Evolutionary conservation across 2,329 filamentous ascomycete species (phyloP).

Genomic region (Colletotrichum falcatum): DNA sequence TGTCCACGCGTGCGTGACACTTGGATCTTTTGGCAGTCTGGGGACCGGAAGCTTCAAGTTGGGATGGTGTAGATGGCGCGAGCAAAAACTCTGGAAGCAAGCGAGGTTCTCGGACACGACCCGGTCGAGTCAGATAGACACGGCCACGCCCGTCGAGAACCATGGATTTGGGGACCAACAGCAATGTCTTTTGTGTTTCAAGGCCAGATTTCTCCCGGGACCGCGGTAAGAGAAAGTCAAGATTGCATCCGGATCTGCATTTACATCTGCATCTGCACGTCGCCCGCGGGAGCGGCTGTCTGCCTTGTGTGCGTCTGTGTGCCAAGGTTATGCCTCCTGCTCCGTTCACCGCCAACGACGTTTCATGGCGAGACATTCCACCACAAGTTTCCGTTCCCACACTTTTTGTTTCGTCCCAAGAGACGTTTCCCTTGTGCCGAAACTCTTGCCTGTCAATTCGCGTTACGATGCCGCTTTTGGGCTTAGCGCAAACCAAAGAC

Average conservation of each 20-base stretch:
- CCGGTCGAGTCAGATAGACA: conserved; percentile 11
- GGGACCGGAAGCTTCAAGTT: conserved; percentile 2
- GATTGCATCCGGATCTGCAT: conserved; percentile 13
- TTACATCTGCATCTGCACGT: conserved; percentile 3
- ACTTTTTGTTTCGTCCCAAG: neutral
- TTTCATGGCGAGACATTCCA: conserved; percentile 27
- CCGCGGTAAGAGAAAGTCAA: conserved; percentile 32
- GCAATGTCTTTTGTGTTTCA: conserved; percentile 34
- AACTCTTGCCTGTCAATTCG: conserved; percentile 1
- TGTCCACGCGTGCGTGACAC: neutral
- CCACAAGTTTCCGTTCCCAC: neutral
- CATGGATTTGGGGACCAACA: neutral
- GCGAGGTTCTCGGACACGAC: conserved; percentile 12
- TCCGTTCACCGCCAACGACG: conserved; percentile 2
- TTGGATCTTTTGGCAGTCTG: conserved; percentile 32
- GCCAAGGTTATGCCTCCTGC: neutral
- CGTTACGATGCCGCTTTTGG: conserved; percentile 14
- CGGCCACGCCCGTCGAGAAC: neutral
- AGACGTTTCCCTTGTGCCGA: neutral
- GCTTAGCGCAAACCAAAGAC: conserved; percentile 15
- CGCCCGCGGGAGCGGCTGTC: neutral
- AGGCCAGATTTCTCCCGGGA: neutral
- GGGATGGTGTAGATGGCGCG: conserved; percentile 1
- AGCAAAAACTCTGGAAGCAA: conserved; percentile 2
- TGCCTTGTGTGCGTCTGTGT: conserved; percentile 14